phyloP scores from a whole-genome alignment of 2,329 filamentous ascomycete species.

The Arthrobotrys pseudoclavata region DNA sequence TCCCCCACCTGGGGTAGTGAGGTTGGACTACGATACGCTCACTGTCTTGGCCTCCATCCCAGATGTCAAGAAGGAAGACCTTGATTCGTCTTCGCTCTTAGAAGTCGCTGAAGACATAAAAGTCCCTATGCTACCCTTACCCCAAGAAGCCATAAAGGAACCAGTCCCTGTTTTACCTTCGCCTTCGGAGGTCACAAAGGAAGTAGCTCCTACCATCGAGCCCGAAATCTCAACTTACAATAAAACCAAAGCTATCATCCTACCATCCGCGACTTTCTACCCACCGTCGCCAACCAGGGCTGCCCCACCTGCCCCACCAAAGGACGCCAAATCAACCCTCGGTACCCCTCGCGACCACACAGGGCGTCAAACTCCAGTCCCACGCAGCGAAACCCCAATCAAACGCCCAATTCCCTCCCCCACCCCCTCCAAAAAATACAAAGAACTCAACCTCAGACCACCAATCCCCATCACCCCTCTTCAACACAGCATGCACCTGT shows the following conservation, averaged over 20 bases:
- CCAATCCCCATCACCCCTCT: constrained; percentile 14
- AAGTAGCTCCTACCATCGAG: background rate
- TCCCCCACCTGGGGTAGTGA: background rate
- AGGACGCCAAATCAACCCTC: background rate
- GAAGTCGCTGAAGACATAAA: too few relatives aligned
- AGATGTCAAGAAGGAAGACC: background rate
- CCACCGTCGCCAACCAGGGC: constrained; percentile 14
- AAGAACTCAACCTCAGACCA: constrained; percentile 25
- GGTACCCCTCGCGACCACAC: background rate
- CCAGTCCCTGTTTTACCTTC: background rate
- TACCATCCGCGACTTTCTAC: constrained; percentile 1
- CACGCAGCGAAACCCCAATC: background rate
- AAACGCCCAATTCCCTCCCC: background rate
- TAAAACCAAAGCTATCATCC: constrained; percentile 1
- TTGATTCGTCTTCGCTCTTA: too few relatives aligned
- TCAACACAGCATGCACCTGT: constrained; percentile 7
- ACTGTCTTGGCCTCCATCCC: background rate
- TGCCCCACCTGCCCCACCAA: constrained; percentile 8
- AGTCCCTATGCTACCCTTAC: too few relatives aligned
- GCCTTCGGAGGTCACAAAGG: background rate
- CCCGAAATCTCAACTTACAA: background rate
- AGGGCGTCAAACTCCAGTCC: background rate
- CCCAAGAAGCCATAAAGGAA: background rate
- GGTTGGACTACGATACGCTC: background rate
- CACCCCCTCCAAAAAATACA: constrained; percentile 9